Conservation (phyloP, 139 green algal species). For the Nannochloris sp. region DNA sequence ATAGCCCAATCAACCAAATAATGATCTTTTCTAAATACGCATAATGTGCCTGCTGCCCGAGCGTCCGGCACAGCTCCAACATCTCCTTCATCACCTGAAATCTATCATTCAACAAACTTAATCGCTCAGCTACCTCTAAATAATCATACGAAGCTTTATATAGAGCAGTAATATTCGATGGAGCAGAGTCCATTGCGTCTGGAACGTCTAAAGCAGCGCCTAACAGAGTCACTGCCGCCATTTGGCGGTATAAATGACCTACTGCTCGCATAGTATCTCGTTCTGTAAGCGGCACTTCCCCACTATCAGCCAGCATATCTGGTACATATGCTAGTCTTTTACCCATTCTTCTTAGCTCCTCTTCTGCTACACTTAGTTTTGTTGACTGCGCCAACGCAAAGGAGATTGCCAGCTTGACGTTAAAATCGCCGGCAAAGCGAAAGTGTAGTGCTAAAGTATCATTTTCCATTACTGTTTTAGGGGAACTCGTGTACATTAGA, state of each 20-base stretch:
- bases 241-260: constrained; percentile 57
- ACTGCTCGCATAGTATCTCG: constrained; percentile 46
- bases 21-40: constrained; percentile 54
- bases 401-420: constrained; percentile 45
- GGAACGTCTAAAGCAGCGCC: constrained; percentile 46
- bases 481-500: not conserved
- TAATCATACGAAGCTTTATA: constrained; percentile 44
- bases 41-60: constrained; percentile 43
- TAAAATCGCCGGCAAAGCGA: constrained; percentile 29
- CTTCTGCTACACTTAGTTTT: constrained; percentile 72
- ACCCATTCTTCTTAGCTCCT: constrained; percentile 57
- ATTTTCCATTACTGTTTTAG: constrained; percentile 20
- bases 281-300: constrained; percentile 10
- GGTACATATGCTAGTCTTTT: constrained; percentile 44
- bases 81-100: constrained; percentile 63
- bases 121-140: constrained; percentile 7
- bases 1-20: constrained; percentile 29
- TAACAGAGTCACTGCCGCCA: constrained; percentile 53
- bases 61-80: constrained; percentile 51
- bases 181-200: constrained; percentile 49
- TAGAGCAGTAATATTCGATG: constrained; percentile 57
- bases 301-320: constrained; percentile 31
- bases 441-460: constrained; percentile 20
- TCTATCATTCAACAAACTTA: constrained; percentile 38
- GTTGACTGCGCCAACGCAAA: constrained; percentile 49